Evolutionary conservation across 1,284 basidiomycete genomes (phyloP), one percentile per base, ranked within the genome.

Genomic region (Trametes polyzona): DNA sequence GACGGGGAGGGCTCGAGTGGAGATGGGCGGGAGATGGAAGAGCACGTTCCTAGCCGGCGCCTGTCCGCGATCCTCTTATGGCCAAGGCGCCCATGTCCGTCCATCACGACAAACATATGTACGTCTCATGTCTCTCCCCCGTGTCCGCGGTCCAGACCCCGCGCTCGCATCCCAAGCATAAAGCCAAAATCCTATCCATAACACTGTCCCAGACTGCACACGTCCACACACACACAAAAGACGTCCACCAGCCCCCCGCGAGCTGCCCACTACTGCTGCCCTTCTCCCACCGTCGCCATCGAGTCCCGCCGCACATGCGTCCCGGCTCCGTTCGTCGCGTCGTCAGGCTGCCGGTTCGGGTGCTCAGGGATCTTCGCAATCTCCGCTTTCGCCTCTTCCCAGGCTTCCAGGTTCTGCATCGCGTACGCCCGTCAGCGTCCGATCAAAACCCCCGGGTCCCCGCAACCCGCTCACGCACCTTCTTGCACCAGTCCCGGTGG

Each of bases 401-500:
- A 99, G 52, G 91, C 92, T 69, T 96, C 92, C 55, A 98, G 80
- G 74, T 98, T 98, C 95, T 97, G 67, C 44, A 49, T 57, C 42
- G 30, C n/a, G n/a, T 19, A 29, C 37, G 30, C 23, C 26, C 5
- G 7, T 51, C 29, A 49, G 42, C 16, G 41, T 37, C 21, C 23
- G 5, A 23, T 26, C 29, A 12, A 8, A 12, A 30, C 14, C 73
- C 76, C 52, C 17, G 29, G 27, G n/a, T n/a, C n/a, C n/a, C n/a
- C n/a, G n/a, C n/a, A n/a, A n/a, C n/a, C n/a, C n/a, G n/a, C n/a
- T n/a, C 30, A 21, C 44, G 14, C 60, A 94, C 95, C 85, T 95
- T 92, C 75, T 90, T 86, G 71, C 95, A 96, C 92, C 95, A 98
- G 63, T 99, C 96, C 47, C 92, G 84, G 73, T 99, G 97, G 59